phyloP scores from a whole-genome alignment of 306 rosid species.

The Geum urbanum region DNA sequence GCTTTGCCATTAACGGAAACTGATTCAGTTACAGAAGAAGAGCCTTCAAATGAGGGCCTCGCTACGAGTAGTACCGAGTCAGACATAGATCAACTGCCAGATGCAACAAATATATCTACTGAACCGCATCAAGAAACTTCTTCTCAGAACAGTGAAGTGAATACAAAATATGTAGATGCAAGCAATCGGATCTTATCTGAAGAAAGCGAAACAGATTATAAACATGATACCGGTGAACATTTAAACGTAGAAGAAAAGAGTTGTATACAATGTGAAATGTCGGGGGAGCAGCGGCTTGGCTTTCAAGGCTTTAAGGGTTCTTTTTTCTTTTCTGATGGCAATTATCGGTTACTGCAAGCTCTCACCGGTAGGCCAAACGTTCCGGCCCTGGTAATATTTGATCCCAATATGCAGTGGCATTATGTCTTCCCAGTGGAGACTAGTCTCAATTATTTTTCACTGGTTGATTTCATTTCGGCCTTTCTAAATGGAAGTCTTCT shows the following conservation, averaged over 20 bases:
- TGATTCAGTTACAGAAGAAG: slow-evolving; percentile 43
- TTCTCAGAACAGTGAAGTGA: slow-evolving; percentile 40
- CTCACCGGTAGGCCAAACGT: slow-evolving; percentile 59
- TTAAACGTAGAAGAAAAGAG: slow-evolving; percentile 33
- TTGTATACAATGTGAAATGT: slow-evolving; percentile 32
- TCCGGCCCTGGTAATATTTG: slow-evolving; percentile 78
- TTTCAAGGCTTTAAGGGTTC: slow-evolving; percentile 62
- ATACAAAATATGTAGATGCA: slow-evolving; percentile 30
- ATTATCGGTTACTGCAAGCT: slow-evolving; percentile 59
- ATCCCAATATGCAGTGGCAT: slow-evolving; percentile 72
- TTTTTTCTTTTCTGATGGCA: slow-evolving; percentile 81
- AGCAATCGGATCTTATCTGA: slow-evolving; percentile 30
- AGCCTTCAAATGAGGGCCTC: slow-evolving; percentile 37
- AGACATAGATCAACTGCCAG: slow-evolving; percentile 29
- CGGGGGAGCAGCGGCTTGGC: slow-evolving; percentile 36
- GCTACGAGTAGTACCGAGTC: slow-evolving; percentile 23
- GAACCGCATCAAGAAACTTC: slow-evolving; percentile 41
- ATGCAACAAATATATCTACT: slow-evolving; percentile 24
- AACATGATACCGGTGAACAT: slow-evolving; percentile 31
- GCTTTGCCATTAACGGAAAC: slow-evolving; percentile 42
- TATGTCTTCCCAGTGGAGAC: slow-evolving; percentile 54
- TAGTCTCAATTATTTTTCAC: slow-evolving; percentile 47
- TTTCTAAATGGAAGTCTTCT: slow-evolving; percentile 65
- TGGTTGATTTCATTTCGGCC: slow-evolving; percentile 49
- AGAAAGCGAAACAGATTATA: slow-evolving; percentile 35